Percentiles rank a stretch among this genome's conserved stretches.
Conservation (phyloP, 305 asterid genomes). For the Fraxinus albicans region DNA sequence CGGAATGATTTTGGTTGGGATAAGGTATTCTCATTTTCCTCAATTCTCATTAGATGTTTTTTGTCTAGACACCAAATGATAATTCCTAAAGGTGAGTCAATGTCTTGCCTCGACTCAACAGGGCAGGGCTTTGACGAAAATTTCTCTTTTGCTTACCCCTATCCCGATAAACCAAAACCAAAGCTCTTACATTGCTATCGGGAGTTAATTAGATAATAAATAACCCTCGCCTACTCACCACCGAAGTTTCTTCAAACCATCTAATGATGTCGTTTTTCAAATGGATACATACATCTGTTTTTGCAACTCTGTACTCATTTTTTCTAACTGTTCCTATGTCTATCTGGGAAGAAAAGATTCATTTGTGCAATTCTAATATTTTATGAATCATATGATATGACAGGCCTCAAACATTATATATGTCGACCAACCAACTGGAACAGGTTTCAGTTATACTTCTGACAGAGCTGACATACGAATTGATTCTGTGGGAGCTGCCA, state of each 20-base stretch:
- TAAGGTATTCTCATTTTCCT: slow-evolving; percentile 40
- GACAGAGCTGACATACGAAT: slow-evolving; percentile 51
- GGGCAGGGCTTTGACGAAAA: neutral
- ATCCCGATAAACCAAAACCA: neutral
- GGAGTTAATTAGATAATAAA: neutral
- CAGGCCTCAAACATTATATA: slow-evolving; percentile 77
- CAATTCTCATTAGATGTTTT: neutral
- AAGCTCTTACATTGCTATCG: neutral
- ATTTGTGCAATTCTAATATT: neutral
- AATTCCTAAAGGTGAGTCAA: neutral
- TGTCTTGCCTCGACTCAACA: neutral
- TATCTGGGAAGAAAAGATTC: neutral
- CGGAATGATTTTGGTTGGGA: slow-evolving; percentile 98
- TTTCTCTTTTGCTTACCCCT: neutral
- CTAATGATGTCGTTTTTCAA: neutral
- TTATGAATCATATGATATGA: slow-evolving; percentile 5
- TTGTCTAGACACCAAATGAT: neutral
- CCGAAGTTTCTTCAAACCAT: neutral
- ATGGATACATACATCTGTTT: neutral
- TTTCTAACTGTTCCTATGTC: neutral
- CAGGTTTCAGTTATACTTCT: slow-evolving; percentile 81
- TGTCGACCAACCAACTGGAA: slow-evolving; percentile 87
- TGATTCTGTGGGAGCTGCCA: slow-evolving; percentile 61
- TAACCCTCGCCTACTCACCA: neutral
- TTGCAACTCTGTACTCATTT: neutral